A percentile compares a stretch with the other conserved stretches of the same genome.
Conservation (phyloP, 495 filamentous ascomycete genomes). For the Aspergillus leporis region DNA sequence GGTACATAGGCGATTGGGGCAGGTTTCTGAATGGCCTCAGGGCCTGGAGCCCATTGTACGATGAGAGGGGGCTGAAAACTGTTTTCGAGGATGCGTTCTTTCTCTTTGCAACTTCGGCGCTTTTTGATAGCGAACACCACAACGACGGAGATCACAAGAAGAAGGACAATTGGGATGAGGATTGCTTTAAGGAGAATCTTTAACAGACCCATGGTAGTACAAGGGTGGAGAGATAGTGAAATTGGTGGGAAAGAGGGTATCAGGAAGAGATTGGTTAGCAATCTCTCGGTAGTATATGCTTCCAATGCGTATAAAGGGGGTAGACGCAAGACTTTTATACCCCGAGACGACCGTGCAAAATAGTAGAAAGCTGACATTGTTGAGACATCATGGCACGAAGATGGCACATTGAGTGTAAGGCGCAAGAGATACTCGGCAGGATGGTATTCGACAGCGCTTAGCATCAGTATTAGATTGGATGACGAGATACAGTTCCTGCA, state of each 20-base stretch:
- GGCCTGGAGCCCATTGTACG: conserved; percentile 14
- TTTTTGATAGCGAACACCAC: conserved; percentile 16
- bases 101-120: conserved; percentile 14
- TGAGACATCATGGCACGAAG: background rate
- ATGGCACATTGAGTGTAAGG: background rate
- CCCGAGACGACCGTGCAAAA: too few species aligned
- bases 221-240: background rate
- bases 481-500: background rate
- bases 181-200: conserved; percentile 59
- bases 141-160: conserved; percentile 11
- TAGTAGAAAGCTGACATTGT: background rate
- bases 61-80: conserved; percentile 19
- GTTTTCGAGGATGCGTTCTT: conserved; percentile 13
- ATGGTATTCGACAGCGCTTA: background rate
- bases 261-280: background rate
- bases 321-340: too few species aligned
- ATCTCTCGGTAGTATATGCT: background rate
- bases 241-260: background rate
- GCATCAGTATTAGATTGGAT: background rate
- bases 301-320: too few species aligned
- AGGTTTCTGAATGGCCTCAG: conserved; percentile 13
- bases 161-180: conserved; percentile 27
- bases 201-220: conserved; percentile 50
- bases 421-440: background rate
- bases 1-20: conserved; percentile 3